A percentile compares a stretch with the other conserved stretches of the same genome.
These are phyloP conservation scores for Exophiala bonariae DNA, from an alignment of 2,329 filamentous ascomycete species.

Conservation along the genomic window DNA sequence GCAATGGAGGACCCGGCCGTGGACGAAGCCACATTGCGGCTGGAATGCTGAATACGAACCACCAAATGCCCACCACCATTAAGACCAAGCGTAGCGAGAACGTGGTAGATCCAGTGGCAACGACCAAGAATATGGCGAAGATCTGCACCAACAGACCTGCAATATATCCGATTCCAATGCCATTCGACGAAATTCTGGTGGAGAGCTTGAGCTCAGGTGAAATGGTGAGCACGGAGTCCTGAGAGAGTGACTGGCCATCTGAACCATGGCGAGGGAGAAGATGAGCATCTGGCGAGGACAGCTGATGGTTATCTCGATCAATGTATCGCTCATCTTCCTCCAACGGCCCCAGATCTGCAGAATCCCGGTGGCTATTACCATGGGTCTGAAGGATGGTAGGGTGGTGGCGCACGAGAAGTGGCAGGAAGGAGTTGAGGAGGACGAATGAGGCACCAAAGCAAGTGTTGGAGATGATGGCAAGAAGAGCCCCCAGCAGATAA, in stretches of 20 bases:
- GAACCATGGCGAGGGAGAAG: conserved; percentile 33
- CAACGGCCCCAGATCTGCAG: conserved; percentile 8
- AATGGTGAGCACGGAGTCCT: conserved; percentile 33
- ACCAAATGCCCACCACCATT: conserved; percentile 86
- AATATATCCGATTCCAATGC: conserved; percentile 90
- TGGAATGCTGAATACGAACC: conserved; percentile 87
- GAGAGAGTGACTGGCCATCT: conserved; percentile 17
- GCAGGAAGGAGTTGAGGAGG: conserved; percentile 90
- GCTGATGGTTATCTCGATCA: conserved; percentile 14
- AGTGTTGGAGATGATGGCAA: conserved; percentile 89
- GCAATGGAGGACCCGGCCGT: conserved; percentile 81
- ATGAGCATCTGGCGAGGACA: conserved; percentile 20
- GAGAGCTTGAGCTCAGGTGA: conserved; percentile 76
- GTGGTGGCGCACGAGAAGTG: conserved; percentile 85
- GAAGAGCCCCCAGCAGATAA: conserved; percentile 77
- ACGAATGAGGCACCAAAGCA: conserved; percentile 96
- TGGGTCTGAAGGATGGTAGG: conserved; percentile 46
- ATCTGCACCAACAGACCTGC: conserved; percentile 84
- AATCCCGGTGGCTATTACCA: neutral
- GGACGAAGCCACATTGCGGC: conserved; percentile 84
- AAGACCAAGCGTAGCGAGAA: conserved; percentile 85
- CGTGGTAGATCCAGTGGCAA: conserved; percentile 71
- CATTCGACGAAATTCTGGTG: conserved; percentile 86
- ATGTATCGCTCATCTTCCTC: conserved; percentile 11
- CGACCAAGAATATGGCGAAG: conserved; percentile 73